Evolutionary conservation across 2,329 filamentous ascomycete species (phyloP).

Genomic region (Ceratocystiopsis sp.): DNA sequence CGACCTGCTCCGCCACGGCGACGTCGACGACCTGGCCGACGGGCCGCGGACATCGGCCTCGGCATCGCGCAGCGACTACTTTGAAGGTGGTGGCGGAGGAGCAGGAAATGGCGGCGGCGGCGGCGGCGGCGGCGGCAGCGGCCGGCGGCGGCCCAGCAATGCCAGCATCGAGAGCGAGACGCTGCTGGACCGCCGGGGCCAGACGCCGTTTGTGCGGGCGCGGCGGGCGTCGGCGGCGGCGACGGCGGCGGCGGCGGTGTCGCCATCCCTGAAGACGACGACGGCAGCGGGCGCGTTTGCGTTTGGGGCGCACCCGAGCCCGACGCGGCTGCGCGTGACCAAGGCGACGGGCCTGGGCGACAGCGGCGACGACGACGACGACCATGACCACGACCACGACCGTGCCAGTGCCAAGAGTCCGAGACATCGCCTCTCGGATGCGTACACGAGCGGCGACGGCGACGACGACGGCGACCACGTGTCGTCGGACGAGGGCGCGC

Average conservation of each 20-base stretch:
- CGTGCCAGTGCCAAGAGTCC: too few relatives aligned
- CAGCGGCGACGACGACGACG: slow-evolving; percentile 27
- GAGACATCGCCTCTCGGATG: too few relatives aligned
- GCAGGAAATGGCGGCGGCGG: too few relatives aligned
- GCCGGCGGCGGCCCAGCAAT: slow-evolving; percentile 48
- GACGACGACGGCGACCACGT: slow-evolving; percentile 27
- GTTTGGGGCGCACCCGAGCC: too few relatives aligned
- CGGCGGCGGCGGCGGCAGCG: slow-evolving; percentile 6
- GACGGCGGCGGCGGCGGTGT: background rate
- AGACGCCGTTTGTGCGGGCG: slow-evolving; percentile 41
- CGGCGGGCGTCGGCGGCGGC: slow-evolving; percentile 36
- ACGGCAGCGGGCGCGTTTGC: too few relatives aligned
- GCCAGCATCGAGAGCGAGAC: slow-evolving; percentile 82
- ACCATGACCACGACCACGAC: slow-evolving; percentile 23
- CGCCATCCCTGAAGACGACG: too few relatives aligned
- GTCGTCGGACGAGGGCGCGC: slow-evolving; percentile 32
- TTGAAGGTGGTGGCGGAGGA: too few relatives aligned
- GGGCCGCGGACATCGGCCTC: background rate
- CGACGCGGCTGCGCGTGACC: too few relatives aligned
- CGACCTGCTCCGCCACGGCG: too few relatives aligned
- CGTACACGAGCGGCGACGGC: slow-evolving; percentile 18
- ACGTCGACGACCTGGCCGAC: slow-evolving; percentile 1
- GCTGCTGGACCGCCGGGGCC: slow-evolving; percentile 67
- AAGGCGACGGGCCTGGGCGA: too few relatives aligned
- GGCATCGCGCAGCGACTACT: slow-evolving; percentile 17